A percentile compares a stretch with the other conserved stretches of the same genome.
These are phyloP conservation scores for Citrullus colocynthis DNA, from an alignment of 306 rosid genomes.

Conservation along the genomic window DNA sequence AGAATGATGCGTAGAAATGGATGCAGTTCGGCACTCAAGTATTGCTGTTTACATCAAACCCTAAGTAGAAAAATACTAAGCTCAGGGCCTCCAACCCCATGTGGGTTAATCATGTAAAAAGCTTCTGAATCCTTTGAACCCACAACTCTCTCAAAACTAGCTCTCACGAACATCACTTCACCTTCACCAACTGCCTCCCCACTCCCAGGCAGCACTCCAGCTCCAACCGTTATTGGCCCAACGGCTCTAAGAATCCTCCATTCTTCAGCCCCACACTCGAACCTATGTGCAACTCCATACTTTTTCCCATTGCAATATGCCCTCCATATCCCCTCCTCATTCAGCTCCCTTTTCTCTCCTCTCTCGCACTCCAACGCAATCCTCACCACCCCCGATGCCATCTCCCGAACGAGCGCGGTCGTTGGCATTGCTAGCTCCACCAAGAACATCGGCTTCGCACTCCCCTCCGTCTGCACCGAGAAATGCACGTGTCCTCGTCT, in stretches of 20 bases:
- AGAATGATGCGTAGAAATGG: no score
- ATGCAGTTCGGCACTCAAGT: no score
- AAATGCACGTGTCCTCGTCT: constrained; percentile 69
- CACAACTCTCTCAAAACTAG: constrained; percentile 75
- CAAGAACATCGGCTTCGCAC: constrained; percentile 36
- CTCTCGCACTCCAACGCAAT: constrained; percentile 73
- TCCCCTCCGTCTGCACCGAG: constrained; percentile 56
- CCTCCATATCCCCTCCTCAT: constrained; percentile 62
- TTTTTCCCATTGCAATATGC: constrained; percentile 75
- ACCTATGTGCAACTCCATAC: constrained; percentile 46
- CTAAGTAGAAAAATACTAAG: constrained; percentile 74
- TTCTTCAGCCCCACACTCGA: constrained; percentile 56
- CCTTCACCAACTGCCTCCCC: constrained; percentile 18
- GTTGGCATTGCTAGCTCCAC: constrained; percentile 66
- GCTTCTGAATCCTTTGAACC: constrained; percentile 85
- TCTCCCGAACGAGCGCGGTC: constrained; percentile 57
- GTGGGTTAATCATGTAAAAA: constrained; percentile 76
- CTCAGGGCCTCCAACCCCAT: constrained; percentile 66
- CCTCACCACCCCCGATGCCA: constrained; percentile 81
- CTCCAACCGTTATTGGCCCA: constrained; percentile 76
- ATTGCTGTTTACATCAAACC: constrained; percentile 15
- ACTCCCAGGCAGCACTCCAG: constrained; percentile 54
- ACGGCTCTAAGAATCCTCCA: constrained; percentile 73
- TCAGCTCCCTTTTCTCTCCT: constrained; percentile 9
- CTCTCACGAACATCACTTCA: constrained; percentile 87